Conservation (phyloP, 805 yeast genomes). For the Wickerhamiella azymoides region DNA sequence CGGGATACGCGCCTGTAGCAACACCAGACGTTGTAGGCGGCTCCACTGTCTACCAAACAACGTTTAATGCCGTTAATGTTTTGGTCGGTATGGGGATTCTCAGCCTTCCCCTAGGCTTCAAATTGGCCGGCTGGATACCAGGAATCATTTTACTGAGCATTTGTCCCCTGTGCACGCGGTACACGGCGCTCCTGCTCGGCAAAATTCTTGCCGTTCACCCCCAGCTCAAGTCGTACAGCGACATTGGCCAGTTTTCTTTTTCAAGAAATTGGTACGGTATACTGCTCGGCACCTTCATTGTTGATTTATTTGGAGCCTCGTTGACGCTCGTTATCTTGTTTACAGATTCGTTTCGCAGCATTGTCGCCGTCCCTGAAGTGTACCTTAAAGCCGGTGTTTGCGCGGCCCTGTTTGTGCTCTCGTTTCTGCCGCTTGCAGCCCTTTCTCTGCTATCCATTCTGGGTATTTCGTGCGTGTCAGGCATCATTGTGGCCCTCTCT, state of each 20-base stretch:
- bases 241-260: slow-evolving; percentile 42
- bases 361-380: slow-evolving; percentile 35
- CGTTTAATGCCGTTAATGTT: slow-evolving; percentile 52
- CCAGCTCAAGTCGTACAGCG: slow-evolving; percentile 75
- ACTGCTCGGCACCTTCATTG: slow-evolving; percentile 62
- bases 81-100: slow-evolving; percentile 56
- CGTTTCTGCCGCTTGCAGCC: slow-evolving; percentile 61
- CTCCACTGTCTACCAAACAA: slow-evolving; percentile 49
- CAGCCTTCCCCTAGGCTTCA: slow-evolving; percentile 52
- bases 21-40: neutral
- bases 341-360: slow-evolving; percentile 70
- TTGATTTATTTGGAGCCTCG: slow-evolving; percentile 70
- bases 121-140: slow-evolving; percentile 45
- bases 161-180: slow-evolving; percentile 56
- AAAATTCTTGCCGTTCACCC: slow-evolving; percentile 68
- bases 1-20: neutral
- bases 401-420: slow-evolving; percentile 16
- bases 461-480: slow-evolving; percentile 59
- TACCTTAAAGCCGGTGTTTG: slow-evolving; percentile 42
- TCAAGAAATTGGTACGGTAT: slow-evolving; percentile 56
- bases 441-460: slow-evolving; percentile 53
- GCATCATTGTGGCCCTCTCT: slow-evolving; percentile 45
- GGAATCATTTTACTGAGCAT: slow-evolving; percentile 46
- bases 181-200: slow-evolving; percentile 64
- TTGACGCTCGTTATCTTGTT: slow-evolving; percentile 69